Conservation (phyloP, 768 basidiomycete genomes). For the Termitomyces sp. region DNA sequence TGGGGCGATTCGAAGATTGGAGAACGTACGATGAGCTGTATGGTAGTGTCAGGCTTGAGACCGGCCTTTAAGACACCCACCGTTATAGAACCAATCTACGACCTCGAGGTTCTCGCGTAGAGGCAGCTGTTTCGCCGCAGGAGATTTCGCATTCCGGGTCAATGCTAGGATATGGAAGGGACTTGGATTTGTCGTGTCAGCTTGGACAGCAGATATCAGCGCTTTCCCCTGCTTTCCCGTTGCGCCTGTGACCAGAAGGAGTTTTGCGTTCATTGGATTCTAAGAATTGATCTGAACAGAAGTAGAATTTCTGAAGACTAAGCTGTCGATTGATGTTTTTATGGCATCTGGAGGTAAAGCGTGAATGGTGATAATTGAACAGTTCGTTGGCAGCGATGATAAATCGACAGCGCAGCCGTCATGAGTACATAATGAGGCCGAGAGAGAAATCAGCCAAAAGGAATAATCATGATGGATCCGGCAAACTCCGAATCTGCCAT, state of each 20-base stretch:
- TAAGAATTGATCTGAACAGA: background rate
- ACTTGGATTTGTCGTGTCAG: slow-evolving; percentile 6
- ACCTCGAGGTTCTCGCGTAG: slow-evolving; percentile 27
- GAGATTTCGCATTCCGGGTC: slow-evolving; percentile 31
- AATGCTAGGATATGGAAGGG: slow-evolving; percentile 35
- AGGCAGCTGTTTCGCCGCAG: slow-evolving; percentile 24
- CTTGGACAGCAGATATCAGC: slow-evolving; percentile 25
- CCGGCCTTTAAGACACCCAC: slow-evolving; percentile 32
- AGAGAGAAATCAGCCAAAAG: background rate
- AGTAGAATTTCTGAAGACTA: background rate
- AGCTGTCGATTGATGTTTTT: background rate
- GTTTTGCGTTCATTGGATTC: slow-evolving; percentile 13
- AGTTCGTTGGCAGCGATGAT: background rate
- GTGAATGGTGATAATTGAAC: background rate
- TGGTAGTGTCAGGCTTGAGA: slow-evolving; percentile 29
- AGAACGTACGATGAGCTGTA: slow-evolving; percentile 34
- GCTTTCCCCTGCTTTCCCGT: slow-evolving; percentile 38
- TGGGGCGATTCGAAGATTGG: background rate
- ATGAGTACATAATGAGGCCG: background rate
- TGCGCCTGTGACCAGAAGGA: slow-evolving; percentile 34
- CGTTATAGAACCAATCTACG: slow-evolving; percentile 36
- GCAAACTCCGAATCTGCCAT: background rate
- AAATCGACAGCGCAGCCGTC: background rate
- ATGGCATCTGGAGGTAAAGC: background rate
- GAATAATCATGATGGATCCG: background rate